A percentile compares a stretch with the other conserved stretches of the same genome.
These are phyloP conservation scores for Elaphomyces granulatus DNA, from an alignment of 495 filamentous ascomycete species.

Conservation along the genomic window DNA sequence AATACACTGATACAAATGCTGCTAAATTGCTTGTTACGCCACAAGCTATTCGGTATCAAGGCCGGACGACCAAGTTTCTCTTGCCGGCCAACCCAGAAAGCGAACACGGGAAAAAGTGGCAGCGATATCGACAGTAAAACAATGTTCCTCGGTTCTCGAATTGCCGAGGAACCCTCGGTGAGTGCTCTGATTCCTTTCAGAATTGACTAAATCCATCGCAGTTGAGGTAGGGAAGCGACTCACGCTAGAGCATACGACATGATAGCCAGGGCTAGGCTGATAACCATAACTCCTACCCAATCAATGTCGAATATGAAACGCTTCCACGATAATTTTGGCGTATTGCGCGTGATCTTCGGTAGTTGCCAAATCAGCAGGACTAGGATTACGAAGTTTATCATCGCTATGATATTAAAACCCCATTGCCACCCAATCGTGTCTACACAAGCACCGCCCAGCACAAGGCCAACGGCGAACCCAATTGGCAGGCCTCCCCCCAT, in stretches of 20 bases:
- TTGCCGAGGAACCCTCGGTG: constrained; percentile 22
- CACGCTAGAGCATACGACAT: constrained; percentile 34
- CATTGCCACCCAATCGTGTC: constrained; percentile 33
- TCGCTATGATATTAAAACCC: constrained; percentile 35
- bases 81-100: constrained; percentile 31
- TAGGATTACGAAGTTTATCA: constrained; percentile 22
- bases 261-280: constrained; percentile 28
- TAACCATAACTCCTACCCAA: constrained; percentile 33
- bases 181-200: constrained; percentile 19
- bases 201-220: too few relatives aligned
- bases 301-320: constrained; percentile 35
- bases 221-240: constrained; percentile 8
- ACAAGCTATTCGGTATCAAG: constrained; percentile 41
- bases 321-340: too few relatives aligned
- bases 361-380: constrained; percentile 23
- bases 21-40: constrained; percentile 36
- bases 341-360: too few relatives aligned
- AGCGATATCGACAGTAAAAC: constrained; percentile 24
- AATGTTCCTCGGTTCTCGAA: constrained; percentile 23
- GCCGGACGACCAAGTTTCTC: constrained; percentile 28
- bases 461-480: constrained; percentile 39
- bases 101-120: constrained; percentile 29
- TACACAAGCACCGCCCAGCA: constrained; percentile 39
- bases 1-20: constrained; percentile 37
- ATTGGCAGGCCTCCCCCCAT: constrained; percentile 36